Evolutionary conservation across 768 basidiomycete genomes (phyloP).

Genomic region (Cystofilobasidium capitatum): DNA sequence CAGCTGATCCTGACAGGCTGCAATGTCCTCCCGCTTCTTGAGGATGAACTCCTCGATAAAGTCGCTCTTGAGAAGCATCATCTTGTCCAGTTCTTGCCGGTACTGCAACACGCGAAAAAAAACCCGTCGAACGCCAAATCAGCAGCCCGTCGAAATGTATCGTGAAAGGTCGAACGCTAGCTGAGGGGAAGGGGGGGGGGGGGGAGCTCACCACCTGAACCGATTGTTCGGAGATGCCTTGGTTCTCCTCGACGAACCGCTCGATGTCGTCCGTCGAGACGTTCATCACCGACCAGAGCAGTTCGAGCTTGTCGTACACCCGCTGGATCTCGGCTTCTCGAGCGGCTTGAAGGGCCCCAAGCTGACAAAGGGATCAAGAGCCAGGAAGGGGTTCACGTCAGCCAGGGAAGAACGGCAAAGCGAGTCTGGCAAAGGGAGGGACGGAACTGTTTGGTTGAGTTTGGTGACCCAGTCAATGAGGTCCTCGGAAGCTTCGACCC

Average conservation of each 20-base stretch:
- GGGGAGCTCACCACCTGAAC: conserved; percentile 50
- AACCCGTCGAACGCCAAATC: too few relatives aligned
- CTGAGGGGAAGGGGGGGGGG: too few relatives aligned
- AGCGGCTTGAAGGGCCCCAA: conserved; percentile 62
- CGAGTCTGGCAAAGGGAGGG: not conserved
- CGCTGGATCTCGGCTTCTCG: conserved; percentile 79
- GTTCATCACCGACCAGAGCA: conserved; percentile 78
- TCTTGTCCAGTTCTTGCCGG: conserved; percentile 77
- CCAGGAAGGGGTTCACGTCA: not conserved
- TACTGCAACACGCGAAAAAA: conserved; percentile 44
- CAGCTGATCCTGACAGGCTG: conserved; percentile 70
- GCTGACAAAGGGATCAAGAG: conserved; percentile 29
- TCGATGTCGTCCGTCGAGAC: conserved; percentile 73
- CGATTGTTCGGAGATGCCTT: conserved; percentile 68
- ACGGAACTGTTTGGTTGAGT: conserved; percentile 44
- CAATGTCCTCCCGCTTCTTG: conserved; percentile 72
- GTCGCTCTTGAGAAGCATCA: conserved; percentile 78
- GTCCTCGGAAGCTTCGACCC: conserved; percentile 64
- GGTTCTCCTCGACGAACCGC: conserved; percentile 73
- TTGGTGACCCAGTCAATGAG: conserved; percentile 63
- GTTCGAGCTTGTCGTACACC: conserved; percentile 87
- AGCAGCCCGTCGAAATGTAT: not conserved
- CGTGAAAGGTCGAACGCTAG: not conserved
- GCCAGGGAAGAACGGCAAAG: not conserved
- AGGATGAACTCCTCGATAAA: conserved; percentile 75